Evolutionary conservation across 2,329 filamentous ascomycete species (phyloP).

Genomic region (Alternaria angustiovoidea): DNA sequence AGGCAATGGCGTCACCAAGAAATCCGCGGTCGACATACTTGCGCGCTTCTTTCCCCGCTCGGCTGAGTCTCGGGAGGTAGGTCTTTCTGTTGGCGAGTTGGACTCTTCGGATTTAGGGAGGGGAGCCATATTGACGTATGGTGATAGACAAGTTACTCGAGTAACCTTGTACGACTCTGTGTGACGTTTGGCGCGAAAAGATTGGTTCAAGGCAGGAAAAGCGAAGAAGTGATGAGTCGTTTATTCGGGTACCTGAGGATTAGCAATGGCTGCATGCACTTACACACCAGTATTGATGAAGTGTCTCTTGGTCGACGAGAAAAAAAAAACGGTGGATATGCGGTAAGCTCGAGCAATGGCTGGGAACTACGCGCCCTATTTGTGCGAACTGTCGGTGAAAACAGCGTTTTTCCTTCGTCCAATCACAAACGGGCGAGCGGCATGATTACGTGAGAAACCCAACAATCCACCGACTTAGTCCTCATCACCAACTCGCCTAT

Average conservation of each 20-base stretch:
- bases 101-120: slow-evolving; percentile 32
- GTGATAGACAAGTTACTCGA: not conserved
- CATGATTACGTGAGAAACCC: slow-evolving; percentile 13
- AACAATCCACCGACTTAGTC: not conserved
- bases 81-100: slow-evolving; percentile 24
- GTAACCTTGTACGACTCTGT: not conserved
- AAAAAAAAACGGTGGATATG: not conserved
- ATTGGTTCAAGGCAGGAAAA: not conserved
- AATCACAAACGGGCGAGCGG: slow-evolving; percentile 8
- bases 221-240: not conserved
- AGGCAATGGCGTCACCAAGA: slow-evolving; percentile 5
- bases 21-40: slow-evolving; percentile 40
- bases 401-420: slow-evolving; percentile 8
- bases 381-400: slow-evolving; percentile 15
- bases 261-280: slow-evolving; percentile 2
- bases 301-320: not conserved
- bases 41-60: slow-evolving; percentile 49
- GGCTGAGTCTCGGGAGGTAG: slow-evolving; percentile 42
- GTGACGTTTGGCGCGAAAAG: not conserved
- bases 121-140: slow-evolving; percentile 28
- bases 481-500: not conserved
- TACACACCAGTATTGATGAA: slow-evolving; percentile 9
- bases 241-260: slow-evolving; percentile 1
- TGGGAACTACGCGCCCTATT: slow-evolving; percentile 11
- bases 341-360: slow-evolving; percentile 5